Conservation (phyloP, 2,329 filamentous ascomycete genomes). For the Fusarium scirpi region DNA sequence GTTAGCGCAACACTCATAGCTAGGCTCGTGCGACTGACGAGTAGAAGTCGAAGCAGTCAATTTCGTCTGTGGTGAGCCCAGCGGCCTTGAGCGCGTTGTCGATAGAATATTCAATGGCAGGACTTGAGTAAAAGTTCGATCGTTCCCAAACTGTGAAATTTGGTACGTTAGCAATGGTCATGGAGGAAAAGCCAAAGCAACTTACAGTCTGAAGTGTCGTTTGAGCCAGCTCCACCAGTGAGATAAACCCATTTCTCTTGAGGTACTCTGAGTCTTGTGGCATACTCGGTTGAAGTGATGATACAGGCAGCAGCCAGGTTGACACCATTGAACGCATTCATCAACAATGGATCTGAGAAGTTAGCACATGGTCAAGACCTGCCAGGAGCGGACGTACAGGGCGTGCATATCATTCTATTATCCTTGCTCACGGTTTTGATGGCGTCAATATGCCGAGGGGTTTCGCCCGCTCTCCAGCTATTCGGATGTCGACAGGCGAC, state of each 20-base stretch:
- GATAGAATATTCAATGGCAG: conserved; percentile 68
- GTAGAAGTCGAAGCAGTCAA: conserved; percentile 74
- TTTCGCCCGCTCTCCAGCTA: conserved; percentile 68
- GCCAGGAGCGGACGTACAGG: conserved; percentile 62
- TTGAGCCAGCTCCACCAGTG: conserved; percentile 71
- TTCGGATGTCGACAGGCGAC: conserved; percentile 64
- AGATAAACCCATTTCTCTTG: conserved; percentile 72
- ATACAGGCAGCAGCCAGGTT: conserved; percentile 72
- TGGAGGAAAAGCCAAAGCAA: conserved; percentile 24
- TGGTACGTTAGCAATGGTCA: fast-evolving
- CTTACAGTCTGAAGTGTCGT: conserved; percentile 64
- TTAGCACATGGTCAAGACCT: neutral
- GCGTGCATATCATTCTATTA: conserved; percentile 76
- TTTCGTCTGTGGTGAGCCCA: conserved; percentile 59
- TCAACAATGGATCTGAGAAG: conserved; percentile 69
- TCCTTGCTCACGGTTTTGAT: conserved; percentile 66
- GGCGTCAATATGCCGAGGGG: conserved; percentile 57
- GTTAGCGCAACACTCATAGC: fast-evolving
- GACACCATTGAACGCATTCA: conserved; percentile 79
- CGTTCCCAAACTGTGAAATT: conserved; percentile 68
- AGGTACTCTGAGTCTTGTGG: conserved; percentile 65
- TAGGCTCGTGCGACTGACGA: conserved; percentile 54
- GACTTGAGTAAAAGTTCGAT: conserved; percentile 67
- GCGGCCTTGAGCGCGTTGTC: conserved; percentile 64
- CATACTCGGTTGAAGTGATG: conserved; percentile 68